Conservation (phyloP, 2,329 filamentous ascomycete species). For the Aspergillus sp. region DNA sequence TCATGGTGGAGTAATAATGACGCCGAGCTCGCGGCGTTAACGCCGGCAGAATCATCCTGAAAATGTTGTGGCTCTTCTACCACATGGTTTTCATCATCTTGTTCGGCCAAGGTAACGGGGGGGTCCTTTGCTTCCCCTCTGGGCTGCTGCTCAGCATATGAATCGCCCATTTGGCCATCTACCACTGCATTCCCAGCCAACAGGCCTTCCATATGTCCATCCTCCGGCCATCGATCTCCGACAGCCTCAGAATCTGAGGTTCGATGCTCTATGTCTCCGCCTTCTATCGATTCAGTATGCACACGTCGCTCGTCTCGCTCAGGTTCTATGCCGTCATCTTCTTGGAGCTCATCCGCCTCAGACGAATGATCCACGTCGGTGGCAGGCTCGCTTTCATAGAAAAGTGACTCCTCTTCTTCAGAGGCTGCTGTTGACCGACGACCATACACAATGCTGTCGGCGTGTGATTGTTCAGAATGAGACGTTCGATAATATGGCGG, state of each 20-base stretch:
- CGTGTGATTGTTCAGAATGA: neutral
- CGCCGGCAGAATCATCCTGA: neutral
- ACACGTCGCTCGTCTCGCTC: neutral
- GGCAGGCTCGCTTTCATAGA: neutral
- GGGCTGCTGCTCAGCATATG: slow-evolving; percentile 1
- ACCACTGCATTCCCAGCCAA: neutral
- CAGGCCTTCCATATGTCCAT: neutral
- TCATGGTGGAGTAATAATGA: neutral
- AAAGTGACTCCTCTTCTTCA: slow-evolving; percentile 3
- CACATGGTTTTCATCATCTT: neutral
- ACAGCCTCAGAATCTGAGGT: neutral
- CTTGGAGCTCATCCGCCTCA: neutral
- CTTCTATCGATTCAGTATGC: neutral
- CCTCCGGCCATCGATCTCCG: neutral
- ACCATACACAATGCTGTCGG: neutral
- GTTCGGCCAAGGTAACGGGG: neutral
- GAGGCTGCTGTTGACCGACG: slow-evolving; percentile 1
- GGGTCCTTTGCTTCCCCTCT: neutral
- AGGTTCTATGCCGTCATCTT: neutral
- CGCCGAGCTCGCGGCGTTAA: neutral
- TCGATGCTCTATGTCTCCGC: neutral
- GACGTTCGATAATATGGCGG: slow-evolving; percentile 1
- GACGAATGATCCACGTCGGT: neutral
- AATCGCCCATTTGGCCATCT: neutral
- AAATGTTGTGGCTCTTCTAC: neutral